Conservation (phyloP, 768 basidiomycete species). For the Mycena chlorophos region DNA sequence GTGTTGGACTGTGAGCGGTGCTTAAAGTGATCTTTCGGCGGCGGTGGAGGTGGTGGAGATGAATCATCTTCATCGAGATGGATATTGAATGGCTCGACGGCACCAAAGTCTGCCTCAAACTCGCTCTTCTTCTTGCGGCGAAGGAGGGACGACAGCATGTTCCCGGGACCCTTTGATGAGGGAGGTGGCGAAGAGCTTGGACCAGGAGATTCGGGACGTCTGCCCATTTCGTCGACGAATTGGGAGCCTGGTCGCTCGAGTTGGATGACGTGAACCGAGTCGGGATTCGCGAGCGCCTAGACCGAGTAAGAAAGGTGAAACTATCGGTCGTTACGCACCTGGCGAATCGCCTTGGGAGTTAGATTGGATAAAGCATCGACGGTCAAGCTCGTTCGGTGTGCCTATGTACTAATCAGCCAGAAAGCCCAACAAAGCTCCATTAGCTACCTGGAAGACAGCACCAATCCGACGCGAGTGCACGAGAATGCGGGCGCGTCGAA, state of each 20-base stretch:
- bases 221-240: slow-evolving; percentile 13
- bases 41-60: slow-evolving; percentile 39
- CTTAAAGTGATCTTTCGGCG: slow-evolving; percentile 44
- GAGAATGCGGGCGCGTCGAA: slow-evolving; percentile 42
- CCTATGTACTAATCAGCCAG: slow-evolving; percentile 30
- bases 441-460: slow-evolving; percentile 43
- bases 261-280: slow-evolving; percentile 21
- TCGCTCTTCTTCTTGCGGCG: slow-evolving; percentile 41
- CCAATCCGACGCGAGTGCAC: slow-evolving; percentile 51
- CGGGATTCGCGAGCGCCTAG: slow-evolving; percentile 20
- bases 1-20: slow-evolving; percentile 19
- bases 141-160: slow-evolving; percentile 37
- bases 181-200: slow-evolving; percentile 9
- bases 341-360: slow-evolving; percentile 40
- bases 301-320: slow-evolving; percentile 3
- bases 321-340: slow-evolving; percentile 28
- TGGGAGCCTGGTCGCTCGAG: slow-evolving; percentile 15
- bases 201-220: neutral
- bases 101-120: slow-evolving; percentile 23
- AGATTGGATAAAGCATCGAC: slow-evolving; percentile 46
- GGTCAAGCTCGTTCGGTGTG: slow-evolving; percentile 47
- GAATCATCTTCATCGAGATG: slow-evolving; percentile 24
- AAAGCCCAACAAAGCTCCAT: slow-evolving; percentile 21
- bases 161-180: slow-evolving; percentile 22
- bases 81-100: slow-evolving; percentile 15